Conservation (phyloP, 345 rosid genomes). For the Brassica juncea region DNA sequence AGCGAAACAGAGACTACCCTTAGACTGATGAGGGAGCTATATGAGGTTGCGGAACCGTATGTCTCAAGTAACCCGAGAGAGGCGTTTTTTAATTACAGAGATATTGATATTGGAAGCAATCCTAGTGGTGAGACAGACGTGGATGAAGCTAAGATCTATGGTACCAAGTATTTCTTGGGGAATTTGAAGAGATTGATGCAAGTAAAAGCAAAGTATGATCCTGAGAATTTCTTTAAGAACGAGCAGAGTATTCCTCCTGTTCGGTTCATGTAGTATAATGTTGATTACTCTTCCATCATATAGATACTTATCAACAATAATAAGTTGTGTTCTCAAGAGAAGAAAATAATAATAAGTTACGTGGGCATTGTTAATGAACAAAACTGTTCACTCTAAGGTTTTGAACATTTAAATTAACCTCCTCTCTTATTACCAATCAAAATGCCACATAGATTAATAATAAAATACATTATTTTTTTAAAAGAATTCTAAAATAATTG, state of each 20-base stretch:
- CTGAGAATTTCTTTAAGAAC: conserved; percentile 44
- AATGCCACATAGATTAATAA: too few species aligned
- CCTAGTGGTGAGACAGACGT: conserved; percentile 21
- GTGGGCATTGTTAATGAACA: not conserved
- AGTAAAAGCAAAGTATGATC: conserved; percentile 46
- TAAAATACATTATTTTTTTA: too few species aligned
- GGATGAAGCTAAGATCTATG: conserved; percentile 46
- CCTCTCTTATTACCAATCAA: too few species aligned
- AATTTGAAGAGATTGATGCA: conserved; percentile 47
- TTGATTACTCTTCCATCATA: not conserved
- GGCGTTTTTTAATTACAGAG: conserved; percentile 45
- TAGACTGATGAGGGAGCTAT: conserved; percentile 38
- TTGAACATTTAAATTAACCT: too few species aligned
- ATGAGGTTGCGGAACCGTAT: conserved; percentile 47
- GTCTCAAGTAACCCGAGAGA: conserved; percentile 53
- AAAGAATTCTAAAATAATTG: too few species aligned
- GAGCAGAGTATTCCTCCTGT: conserved; percentile 48
- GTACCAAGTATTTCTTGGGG: conserved; percentile 43
- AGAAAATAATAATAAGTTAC: not conserved
- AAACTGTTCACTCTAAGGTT: not conserved
- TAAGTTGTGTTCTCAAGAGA: not conserved
- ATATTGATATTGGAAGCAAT: conserved; percentile 39
- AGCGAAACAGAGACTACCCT: conserved; percentile 23
- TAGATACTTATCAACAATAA: not conserved
- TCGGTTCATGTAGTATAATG: not conserved